Conservation (phyloP, 208 protist species). For the Crithidia fasciculata region DNA sequence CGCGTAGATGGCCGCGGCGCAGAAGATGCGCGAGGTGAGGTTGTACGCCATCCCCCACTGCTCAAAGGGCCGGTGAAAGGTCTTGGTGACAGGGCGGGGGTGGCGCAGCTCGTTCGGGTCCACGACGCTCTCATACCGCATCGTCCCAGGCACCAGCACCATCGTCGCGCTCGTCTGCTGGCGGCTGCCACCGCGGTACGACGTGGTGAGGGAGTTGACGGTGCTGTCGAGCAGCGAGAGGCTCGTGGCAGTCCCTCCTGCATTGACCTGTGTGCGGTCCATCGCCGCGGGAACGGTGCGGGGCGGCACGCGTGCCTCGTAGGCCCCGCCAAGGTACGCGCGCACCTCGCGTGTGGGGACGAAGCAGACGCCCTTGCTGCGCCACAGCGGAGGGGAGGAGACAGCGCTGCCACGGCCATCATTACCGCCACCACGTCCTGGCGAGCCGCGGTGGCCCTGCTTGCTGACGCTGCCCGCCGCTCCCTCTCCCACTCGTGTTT, state of each 20-base stretch:
- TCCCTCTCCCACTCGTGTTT: neutral
- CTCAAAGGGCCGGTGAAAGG: slow-evolving; percentile 79
- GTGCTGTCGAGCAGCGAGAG: slow-evolving; percentile 14
- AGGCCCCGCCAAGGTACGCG: slow-evolving; percentile 21
- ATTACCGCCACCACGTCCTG: neutral
- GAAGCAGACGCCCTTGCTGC: slow-evolving; percentile 21
- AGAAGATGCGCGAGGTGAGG: slow-evolving; percentile 70
- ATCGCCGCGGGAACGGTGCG: slow-evolving; percentile 9
- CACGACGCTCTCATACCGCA: slow-evolving; percentile 69
- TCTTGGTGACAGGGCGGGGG: slow-evolving; percentile 50
- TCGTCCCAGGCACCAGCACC: slow-evolving; percentile 28
- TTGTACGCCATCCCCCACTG: slow-evolving; percentile 72
- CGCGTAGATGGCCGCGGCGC: slow-evolving; percentile 83
- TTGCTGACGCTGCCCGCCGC: neutral
- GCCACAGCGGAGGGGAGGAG: slow-evolving; percentile 21
- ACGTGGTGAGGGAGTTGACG: slow-evolving; percentile 4
- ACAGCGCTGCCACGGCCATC: neutral
- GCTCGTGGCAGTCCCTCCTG: neutral
- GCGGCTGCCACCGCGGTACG: slow-evolving; percentile 5
- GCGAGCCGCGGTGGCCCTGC: neutral
- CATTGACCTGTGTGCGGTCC: neutral
- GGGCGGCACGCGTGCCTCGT: slow-evolving; percentile 18
- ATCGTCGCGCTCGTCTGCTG: slow-evolving; percentile 5
- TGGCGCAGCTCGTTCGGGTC: slow-evolving; percentile 67
- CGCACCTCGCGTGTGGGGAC: slow-evolving; percentile 28